Base-by-base conservation (phyloP, 306 rosid species). In the Sesbania bispinosa region DNA sequence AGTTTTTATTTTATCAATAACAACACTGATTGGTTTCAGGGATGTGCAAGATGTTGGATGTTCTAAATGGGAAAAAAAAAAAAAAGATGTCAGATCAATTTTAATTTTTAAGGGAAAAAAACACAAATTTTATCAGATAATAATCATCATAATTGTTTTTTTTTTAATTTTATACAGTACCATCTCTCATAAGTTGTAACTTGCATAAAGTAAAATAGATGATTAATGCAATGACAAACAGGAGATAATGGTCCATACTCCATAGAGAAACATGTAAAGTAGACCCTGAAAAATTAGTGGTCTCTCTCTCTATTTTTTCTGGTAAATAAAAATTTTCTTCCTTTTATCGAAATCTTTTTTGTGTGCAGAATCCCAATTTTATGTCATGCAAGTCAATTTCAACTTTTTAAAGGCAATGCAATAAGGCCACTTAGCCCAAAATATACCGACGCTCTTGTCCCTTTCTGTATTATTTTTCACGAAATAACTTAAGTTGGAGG, bases 331-430 rank as follows among this genome's bases (percentile, higher is more conserved):
- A 18, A 16, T n/a, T 46, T n/a, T 35, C 8, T 20, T 58, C 32
- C n/a, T 77, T 76, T 54, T 19, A 0, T 14, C 23, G 24, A 46
- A 55, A 43, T 20, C 62, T 51, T 81, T 48, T 18, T 26, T 24
- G 9, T 6, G 2, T 15, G 35, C 16, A 60, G 62, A 67, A 82
- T 67, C 58, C 39, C 50, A 59, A 26, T 41, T 79, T 45, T 2
- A 67, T 60, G 50, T 77, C 52, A 54, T 26, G 73, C 27, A 4
- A 76, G 82, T 83, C 77, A 10, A 36, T 72, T 66, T 72, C 66
- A 67, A 38, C 72, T 74, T 62, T 74, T 7, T n/a, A 32, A 43
- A 58, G 16, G 19, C 29, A 45, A 71, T 33, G 74, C 33, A 27
- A 62, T 13, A 21, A 60, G 18, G 58, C 64, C 75, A 57, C 55